Evolutionary conservation across 163 green algal species (phyloP), one percentile per base, ranked within the genome.

Genomic region (Smithsoniella earleae): DNA sequence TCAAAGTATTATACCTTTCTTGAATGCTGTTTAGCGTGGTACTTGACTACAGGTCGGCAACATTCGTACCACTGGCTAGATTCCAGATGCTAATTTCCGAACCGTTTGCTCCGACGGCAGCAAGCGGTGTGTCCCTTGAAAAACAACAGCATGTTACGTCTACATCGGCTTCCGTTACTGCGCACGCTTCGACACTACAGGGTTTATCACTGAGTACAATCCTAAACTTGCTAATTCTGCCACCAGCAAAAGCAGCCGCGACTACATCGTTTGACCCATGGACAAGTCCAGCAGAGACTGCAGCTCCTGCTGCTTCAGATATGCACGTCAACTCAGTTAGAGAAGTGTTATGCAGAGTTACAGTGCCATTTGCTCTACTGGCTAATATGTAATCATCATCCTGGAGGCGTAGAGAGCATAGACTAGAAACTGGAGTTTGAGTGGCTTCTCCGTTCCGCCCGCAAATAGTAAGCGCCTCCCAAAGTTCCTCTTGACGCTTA

Each of bases 41-140:
- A 49, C 40, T 22, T 13, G 13, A 13, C 10, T 22, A 49, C 40
- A 49, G 10, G 40, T 10, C 10, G 40, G 10, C 40, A 49, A 49
- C 10, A n/a, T 43, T 20, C 58, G 25, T 34, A 69, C 58, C 58
- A 13, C 22, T n/a, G 3, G 20, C 22, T 33, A 69, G 20, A 13
- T 69, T 13, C 58, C 58, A 69, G 27, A 69, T 3, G 20, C 5
- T n/a, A 5, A 69, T 33, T 36, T 69, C 58, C 58, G 16, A 16
- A 16, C 58, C 58, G 18, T 38, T 5, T 5, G 58, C 20, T 25
- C 58, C 58, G 43, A 69, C 58, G n/a, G 6, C 6, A 65, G 58
- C 58, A 43, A 69, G 20, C 25, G n/a, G 25, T 30, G 1, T 34
- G n/a, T 36, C 34, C 6, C 16, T 16, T 1, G 58, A 30, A 6